These are phyloP conservation scores for Wakefieldia striispora DNA, from an alignment of 768 basidiomycete species.

Conservation along the genomic window DNA sequence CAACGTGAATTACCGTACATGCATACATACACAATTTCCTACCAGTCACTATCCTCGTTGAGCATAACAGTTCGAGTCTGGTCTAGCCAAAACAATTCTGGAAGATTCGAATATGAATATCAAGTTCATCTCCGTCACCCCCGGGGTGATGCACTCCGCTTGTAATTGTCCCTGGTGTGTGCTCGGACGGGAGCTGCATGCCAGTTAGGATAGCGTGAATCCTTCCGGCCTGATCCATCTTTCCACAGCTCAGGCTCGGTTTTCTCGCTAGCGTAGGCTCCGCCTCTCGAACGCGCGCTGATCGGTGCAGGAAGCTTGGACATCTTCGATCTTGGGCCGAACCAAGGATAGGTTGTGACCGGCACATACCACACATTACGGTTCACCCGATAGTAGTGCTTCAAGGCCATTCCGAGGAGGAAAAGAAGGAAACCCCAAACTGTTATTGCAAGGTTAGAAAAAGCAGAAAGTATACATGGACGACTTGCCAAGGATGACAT, in stretches of 20 bases:
- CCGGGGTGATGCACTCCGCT: conserved; percentile 43
- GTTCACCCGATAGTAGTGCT: conserved; percentile 42
- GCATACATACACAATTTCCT: conserved; percentile 11
- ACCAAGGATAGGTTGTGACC: conserved; percentile 73
- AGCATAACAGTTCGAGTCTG: conserved; percentile 1
- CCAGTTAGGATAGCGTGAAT: conserved; percentile 21
- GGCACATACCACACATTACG: conserved; percentile 65
- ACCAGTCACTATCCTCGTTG: conserved; percentile 4
- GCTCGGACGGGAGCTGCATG: conserved; percentile 26
- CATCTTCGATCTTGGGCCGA: conserved; percentile 41
- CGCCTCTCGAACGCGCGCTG: conserved; percentile 36
- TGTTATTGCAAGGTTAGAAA: conserved; percentile 30
- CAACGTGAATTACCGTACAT: conserved; percentile 18
- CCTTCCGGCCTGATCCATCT: conserved; percentile 18
- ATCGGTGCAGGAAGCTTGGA: conserved; percentile 44
- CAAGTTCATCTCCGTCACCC: conserved; percentile 33
- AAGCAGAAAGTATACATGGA: not conserved
- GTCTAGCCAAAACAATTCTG: conserved; percentile 10
- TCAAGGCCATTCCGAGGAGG: conserved; percentile 43
- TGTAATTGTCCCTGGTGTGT: conserved; percentile 36
- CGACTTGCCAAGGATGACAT: conserved; percentile 63
- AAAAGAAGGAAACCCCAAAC: conserved; percentile 49
- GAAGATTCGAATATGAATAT: conserved; percentile 3
- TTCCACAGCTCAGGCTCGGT: conserved; percentile 21
- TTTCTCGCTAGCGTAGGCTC: conserved; percentile 30